Evolutionary conservation across 2,329 filamentous ascomycete genomes (phyloP), one percentile per base, ranked within the genome.

Genomic region (Allantophomopsis lycopodina): DNA sequence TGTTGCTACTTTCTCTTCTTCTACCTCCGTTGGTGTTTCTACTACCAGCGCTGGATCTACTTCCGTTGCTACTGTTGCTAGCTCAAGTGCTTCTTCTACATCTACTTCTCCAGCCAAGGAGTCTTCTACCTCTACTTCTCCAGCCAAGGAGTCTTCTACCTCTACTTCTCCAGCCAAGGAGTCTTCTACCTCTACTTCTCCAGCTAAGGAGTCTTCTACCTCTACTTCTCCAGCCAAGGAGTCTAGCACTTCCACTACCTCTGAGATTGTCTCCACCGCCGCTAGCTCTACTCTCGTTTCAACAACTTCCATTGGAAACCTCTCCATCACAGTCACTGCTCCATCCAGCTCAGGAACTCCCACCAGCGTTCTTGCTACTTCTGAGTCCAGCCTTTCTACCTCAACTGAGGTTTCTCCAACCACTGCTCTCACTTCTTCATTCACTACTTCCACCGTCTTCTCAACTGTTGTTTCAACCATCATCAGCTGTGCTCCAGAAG

Each of bases 391-490:
- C 11, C 23, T 28, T 28, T 28, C 28, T 17, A 31, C 34, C 4
- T 20, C 23, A 18, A 40, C 39, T n/a, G 28, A 38, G 23, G 35
- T 38, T 5, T 35, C 32, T 16, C 35, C 35, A 18, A 41, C 23
- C 7, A 28, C 7, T 12, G 23, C 23, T 28, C 23, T 28, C 23
- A 28, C 23, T 28, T 28, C 23, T 28, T 28, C 23, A 5, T 28
- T 41, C 37, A 47, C 45, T 14, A 48, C 45, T 44, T 67, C 66
- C 2, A 70, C 69, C 33, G 55, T 73, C 53, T 70, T 61, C 61
- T 64, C 62, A 44, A 73, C 70, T 36, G 53, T 56, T 2, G 53
- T 64, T 44, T 60, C 60, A 44, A 73, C 69, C 41, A 59, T 73
- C 55, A 71, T 63, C 42, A 65, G 61, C 51, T 69, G 67, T 47